phyloP scores from a whole-genome alignment of 169 alveolate species.

The Eimeria praecox region DNA sequence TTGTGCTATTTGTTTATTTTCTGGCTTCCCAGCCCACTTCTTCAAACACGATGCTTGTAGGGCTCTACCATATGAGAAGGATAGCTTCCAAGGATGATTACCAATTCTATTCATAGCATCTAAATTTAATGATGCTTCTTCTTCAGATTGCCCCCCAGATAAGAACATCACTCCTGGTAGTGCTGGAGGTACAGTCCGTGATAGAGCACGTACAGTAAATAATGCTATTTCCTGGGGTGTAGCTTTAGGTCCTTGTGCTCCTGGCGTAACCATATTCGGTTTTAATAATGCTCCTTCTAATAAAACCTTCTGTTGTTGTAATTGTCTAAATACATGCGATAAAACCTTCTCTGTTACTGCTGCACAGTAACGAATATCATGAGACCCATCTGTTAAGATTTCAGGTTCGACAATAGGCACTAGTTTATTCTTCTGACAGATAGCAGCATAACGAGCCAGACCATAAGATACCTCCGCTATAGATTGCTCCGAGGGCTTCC shows the following conservation, averaged over 20 bases:
- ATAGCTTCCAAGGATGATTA: slow-evolving; percentile 96
- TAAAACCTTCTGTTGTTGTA: slow-evolving; percentile 96
- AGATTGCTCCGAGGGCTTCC: slow-evolving; percentile 96
- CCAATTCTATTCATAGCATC: slow-evolving; percentile 96
- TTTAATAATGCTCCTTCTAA: slow-evolving; percentile 99
- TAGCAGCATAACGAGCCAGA: slow-evolving; percentile 98
- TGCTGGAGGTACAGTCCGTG: slow-evolving; percentile 93
- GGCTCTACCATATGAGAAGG: slow-evolving; percentile 99
- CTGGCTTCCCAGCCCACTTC: slow-evolving; percentile 96
- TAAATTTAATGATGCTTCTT: slow-evolving; percentile 97
- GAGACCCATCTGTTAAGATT: slow-evolving; percentile 98
- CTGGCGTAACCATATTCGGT: slow-evolving; percentile 99
- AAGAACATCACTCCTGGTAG: slow-evolving; percentile 96
- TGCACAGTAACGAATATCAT: slow-evolving; percentile 97
- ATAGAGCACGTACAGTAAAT: slow-evolving; percentile 96
- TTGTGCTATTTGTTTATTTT: slow-evolving; percentile 97
- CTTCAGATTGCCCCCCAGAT: slow-evolving; percentile 99
- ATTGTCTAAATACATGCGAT: slow-evolving; percentile 97
- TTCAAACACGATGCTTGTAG: slow-evolving; percentile 97
- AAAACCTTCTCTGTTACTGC: slow-evolving; percentile 95
- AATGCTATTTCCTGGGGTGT: slow-evolving; percentile 96
- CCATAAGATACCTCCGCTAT: slow-evolving; percentile 98
- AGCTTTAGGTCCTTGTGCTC: slow-evolving; percentile 87
- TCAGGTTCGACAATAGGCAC: slow-evolving; percentile 99
- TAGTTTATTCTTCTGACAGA: slow-evolving; percentile 98